Evolutionary conservation across 2,329 filamentous ascomycete genomes (phyloP), one percentile per base, ranked within the genome.

Genomic region (Cladosporium sp.): DNA sequence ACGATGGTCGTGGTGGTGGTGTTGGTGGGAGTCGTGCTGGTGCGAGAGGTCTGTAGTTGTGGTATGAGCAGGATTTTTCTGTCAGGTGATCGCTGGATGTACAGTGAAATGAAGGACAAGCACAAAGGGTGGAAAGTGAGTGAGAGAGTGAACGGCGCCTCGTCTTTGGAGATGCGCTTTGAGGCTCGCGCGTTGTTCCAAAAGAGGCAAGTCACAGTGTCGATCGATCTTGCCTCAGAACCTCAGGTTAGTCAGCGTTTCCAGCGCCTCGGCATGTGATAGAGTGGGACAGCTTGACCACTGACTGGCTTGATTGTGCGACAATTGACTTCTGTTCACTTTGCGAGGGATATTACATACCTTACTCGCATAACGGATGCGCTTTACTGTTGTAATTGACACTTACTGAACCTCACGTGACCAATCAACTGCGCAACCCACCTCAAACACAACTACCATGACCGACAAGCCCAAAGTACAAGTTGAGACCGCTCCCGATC

Each of bases 401-500:
- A 23, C 8, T 8, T 46, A n/a, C n/a, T 13, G 7, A 46, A 13
- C n/a, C 39, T 46, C 39, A 21, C 11, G n/a, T 46, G 14, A 14
- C 14, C 5, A 18, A 11, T 8, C 23, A 28, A 18, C 7, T 18
- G 6, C 18, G 5, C 3, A 39, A 13, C 34, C n/a, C 13, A 54
- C 32, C 51, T 28, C 8, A 23, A 58, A 36, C 21, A 54, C 21
- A 5, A 25, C n/a, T 30, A 54, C 16, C 49, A 63, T 63, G 60
- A 51, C 60, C 18, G 60, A 76, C 10, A 73, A 74, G 63, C 58
- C 67, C 16, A 66, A 69, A 46, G 66, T 72, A 32, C 62, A 67
- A 48, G 67, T 68, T 34, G 78, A 79, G 51, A 74, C 76, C 62
- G 75, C 72, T 6, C 89, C 93, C 23, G 94, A 97, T 73, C 94